phyloP scores from a whole-genome alignment of 1,284 basidiomycete species.

The Lentinula novae-zelandiae region DNA sequence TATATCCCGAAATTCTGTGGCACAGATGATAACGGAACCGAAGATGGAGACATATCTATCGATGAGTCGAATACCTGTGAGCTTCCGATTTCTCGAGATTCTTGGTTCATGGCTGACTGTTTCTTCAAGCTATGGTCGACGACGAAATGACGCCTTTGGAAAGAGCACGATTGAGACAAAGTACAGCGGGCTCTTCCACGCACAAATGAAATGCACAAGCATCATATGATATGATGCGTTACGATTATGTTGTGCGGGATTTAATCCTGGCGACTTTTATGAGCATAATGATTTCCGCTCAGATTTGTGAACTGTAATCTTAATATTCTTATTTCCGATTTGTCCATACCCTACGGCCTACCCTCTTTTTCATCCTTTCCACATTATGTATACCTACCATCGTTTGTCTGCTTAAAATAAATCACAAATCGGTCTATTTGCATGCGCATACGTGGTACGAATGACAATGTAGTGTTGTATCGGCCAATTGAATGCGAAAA shows the following conservation, averaged over 20 bases:
- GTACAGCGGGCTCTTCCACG: conserved; percentile 23
- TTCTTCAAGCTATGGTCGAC: conserved; percentile 34
- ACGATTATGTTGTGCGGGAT: not conserved
- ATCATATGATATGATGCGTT: not conserved
- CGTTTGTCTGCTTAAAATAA: not conserved
- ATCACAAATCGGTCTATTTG: not conserved
- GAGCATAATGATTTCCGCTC: not conserved
- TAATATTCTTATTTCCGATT: not conserved
- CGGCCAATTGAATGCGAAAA: not conserved
- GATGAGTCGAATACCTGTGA: conserved; percentile 44
- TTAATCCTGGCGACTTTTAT: not conserved
- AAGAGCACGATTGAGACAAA: conserved; percentile 47
- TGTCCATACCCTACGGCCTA: not conserved
- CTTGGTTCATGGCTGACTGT: not conserved
- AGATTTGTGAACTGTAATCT: not conserved
- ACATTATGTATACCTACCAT: not conserved
- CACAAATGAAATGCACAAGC: not conserved
- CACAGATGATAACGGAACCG: conserved; percentile 21
- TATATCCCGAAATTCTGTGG: conserved; percentile 66
- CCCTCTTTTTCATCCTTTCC: not conserved
- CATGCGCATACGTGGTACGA: not conserved
- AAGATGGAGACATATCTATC: conserved; percentile 36
- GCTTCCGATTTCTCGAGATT: conserved; percentile 18
- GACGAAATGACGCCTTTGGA: conserved; percentile 56
- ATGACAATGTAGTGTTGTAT: not conserved